Conservation (phyloP, 306 rosid genomes). For the Cercis canadensis region DNA sequence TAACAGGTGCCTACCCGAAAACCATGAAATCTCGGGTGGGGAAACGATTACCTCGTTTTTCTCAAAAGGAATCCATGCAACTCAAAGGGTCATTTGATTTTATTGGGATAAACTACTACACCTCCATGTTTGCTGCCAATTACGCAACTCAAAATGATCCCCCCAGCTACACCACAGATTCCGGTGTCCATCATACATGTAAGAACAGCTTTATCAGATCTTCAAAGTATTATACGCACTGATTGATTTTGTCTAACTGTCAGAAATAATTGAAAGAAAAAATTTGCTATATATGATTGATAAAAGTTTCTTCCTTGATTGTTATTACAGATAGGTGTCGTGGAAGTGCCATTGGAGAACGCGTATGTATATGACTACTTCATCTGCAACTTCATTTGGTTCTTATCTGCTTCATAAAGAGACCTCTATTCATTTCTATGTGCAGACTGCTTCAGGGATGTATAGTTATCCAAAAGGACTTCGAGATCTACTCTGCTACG, state of each 20-base stretch:
- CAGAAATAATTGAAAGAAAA: too few relatives aligned
- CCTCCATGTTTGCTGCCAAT: constrained; percentile 32
- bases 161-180: constrained; percentile 27
- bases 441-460: constrained; percentile 63
- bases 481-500: constrained; percentile 45
- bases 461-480: constrained; percentile 58
- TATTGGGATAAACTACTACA: constrained; percentile 41
- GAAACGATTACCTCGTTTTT: constrained; percentile 32
- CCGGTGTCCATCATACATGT: constrained; percentile 43
- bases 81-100: constrained; percentile 37
- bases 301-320: not conserved
- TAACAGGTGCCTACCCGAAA: constrained; percentile 27
- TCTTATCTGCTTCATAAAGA: too few relatives aligned
- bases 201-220: constrained; percentile 2
- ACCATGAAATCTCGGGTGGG: constrained; percentile 33
- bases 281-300: too few relatives aligned
- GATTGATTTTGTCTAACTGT: too few relatives aligned
- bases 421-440: not conserved
- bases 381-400: too few relatives aligned
- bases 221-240: too few relatives aligned
- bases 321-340: constrained; percentile 41
- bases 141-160: constrained; percentile 16
- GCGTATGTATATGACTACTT: constrained; percentile 23
- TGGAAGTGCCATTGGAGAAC: constrained; percentile 56
- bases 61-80: not conserved